A percentile compares a stretch with the other conserved stretches of the same genome.
Evolutionary conservation across 2,329 filamentous ascomycete genomes (phyloP).

Genomic region (Pochonia chlamydosporia): DNA sequence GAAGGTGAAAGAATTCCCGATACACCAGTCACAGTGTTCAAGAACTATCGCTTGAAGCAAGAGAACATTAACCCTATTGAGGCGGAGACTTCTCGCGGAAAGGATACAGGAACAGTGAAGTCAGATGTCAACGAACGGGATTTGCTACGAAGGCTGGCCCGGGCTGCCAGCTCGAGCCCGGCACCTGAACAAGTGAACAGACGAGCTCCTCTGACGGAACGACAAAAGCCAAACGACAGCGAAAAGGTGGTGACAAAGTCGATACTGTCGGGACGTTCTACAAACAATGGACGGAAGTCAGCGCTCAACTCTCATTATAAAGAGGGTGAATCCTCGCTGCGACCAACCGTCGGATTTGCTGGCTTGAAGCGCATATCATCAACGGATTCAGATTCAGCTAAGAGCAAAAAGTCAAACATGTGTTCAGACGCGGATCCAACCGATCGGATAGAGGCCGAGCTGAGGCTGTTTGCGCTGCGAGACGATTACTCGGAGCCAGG

Average conservation of each 20-base stretch:
- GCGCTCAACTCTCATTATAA: conserved; percentile 8
- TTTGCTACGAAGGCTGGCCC: conserved; percentile 42
- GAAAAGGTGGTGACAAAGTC: conserved; percentile 7
- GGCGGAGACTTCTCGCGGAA: not conserved
- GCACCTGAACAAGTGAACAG: conserved; percentile 21
- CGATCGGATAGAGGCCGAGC: conserved; percentile 51
- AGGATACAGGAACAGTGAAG: not conserved
- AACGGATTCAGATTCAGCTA: conserved; percentile 43
- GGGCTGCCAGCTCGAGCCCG: conserved; percentile 41
- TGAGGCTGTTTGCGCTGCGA: conserved; percentile 47
- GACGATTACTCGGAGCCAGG: conserved; percentile 52
- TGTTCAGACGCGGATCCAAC: conserved; percentile 49
- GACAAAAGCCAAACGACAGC: not conserved
- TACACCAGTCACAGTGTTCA: conserved; percentile 36
- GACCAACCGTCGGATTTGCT: conserved; percentile 41
- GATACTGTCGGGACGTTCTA: conserved; percentile 13
- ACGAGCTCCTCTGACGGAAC: not conserved
- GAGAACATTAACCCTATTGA: conserved; percentile 2
- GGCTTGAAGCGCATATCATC: conserved; percentile 38
- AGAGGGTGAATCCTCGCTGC: conserved; percentile 20
- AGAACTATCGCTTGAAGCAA: conserved; percentile 13
- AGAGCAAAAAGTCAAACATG: conserved; percentile 42
- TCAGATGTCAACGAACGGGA: conserved; percentile 31
- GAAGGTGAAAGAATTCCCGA: conserved; percentile 29
- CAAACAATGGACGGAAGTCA: conserved; percentile 13